Evolutionary conservation across 192 early-diverging fungal genomes (phyloP).

Genomic region (Chytriomyces hyalinus): DNA sequence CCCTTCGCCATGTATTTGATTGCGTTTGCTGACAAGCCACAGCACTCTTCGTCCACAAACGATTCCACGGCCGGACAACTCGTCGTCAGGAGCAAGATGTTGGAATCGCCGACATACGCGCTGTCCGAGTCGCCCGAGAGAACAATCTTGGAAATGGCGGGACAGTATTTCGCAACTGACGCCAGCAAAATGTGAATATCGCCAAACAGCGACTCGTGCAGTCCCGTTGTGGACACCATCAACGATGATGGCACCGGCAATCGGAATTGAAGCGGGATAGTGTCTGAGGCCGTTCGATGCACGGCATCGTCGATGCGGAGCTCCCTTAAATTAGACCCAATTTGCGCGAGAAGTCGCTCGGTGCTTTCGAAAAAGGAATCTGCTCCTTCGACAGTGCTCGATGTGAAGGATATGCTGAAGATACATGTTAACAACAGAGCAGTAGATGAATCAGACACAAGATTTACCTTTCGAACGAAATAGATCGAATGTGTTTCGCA

Average conservation of each 20-base stretch:
- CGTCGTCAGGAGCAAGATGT: conserved; percentile 15
- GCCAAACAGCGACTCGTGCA: background rate
- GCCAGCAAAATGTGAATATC: background rate
- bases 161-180: conserved; percentile 10
- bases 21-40: conserved; percentile 9
- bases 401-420: background rate
- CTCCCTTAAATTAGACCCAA: conserved; percentile 8
- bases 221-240: background rate
- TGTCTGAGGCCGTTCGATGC: background rate
- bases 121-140: conserved; percentile 2
- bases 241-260: background rate
- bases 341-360: background rate
- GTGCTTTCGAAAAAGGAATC: conserved; percentile 9
- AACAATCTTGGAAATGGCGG: background rate
- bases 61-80: conserved; percentile 20
- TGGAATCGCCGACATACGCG: conserved; percentile 3
- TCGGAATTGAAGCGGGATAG: background rate
- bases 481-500: background rate
- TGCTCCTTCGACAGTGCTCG: background rate
- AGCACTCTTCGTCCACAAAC: conserved; percentile 31
- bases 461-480: conserved; percentile 18
- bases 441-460: background rate
- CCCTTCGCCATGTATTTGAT: conserved; percentile 25
- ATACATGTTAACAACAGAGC: background rate
- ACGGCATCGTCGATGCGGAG: conserved; percentile 11